Base-by-base conservation (phyloP, 2,329 filamentous ascomycete genomes). In the Colletotrichum sidae region DNA sequence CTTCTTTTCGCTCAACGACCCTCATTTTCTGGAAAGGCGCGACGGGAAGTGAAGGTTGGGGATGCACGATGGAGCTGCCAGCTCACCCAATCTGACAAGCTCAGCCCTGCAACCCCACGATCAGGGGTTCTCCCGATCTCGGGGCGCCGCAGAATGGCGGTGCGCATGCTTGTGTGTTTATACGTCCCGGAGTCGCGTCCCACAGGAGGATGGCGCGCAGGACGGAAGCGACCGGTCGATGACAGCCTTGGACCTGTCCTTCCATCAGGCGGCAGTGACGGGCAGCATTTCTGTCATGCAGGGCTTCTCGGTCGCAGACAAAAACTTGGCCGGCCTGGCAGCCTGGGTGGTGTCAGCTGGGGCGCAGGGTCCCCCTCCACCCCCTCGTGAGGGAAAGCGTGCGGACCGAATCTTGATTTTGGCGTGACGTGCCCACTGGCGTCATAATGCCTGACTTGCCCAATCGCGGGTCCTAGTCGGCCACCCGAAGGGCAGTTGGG, bases 1-100 rank as follows among this genome's bases (percentile, higher is more conserved):
- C 53, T 53, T 37, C 42, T n/a, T 51, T 52, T 61, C 35, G 46
- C 33, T 58, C 42, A 53, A 57, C 58, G 35, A 53, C 35, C 52
- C 44, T n/a, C 34, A 46, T 42, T n/a, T 35, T 12, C 12, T 33
- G 15, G 46, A 35, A 55, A 13, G 33, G 52, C 12, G 37, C 15
- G 33, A 6, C 10, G 6, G 38, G 12, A 35, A 8, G 45, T 52
- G 63, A 59, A 54, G 64, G 64, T 55, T 65, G 54, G 64, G 60
- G 25, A 25, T 59, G 44, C 50, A 60, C 2, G 60, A 51, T 51
- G 55, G 57, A 63, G 51, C 50, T 61, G 65, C 67, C 67, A 69
- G 55, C 66, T 67, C 65, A 69, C 60, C 67, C 65, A 68, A 69
- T 59, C 49, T 60, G 50, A 61, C 67, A 69, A 60, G 67, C 65